Evolutionary conservation across 352 stramenopile species (phyloP), one percentile per base, ranked within the genome.

Genomic region (Globisporangium carolinianum): DNA sequence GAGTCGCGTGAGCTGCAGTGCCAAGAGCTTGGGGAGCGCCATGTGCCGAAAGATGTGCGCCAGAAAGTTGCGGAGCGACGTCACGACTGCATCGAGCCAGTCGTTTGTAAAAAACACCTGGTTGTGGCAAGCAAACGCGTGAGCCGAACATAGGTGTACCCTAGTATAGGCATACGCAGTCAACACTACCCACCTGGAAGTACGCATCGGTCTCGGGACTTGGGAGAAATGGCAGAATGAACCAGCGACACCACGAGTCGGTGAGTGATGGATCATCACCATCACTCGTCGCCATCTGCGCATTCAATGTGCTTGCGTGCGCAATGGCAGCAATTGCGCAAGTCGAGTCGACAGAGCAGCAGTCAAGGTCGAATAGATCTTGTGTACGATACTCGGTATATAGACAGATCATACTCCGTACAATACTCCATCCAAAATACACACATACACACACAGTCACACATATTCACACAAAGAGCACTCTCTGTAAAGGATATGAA

Each of bases 1-100:
- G 7, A 91, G 61, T 18, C 76, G 67, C 42, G 73, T 76, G 18
- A 91, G 69, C 45, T 93, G 83, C 51, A 91, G 83, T 9, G 83
- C 81, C 18, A 93, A 57, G 24, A 93, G 70, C 63, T 89, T 93
- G 0, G 83, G 83, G 18, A 93, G 69, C 10, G 83, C 72, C 14
- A 93, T 58, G 52, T 74, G 87, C 6, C 75, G 69, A 37, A 93
- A 93, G 14, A 93, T 76, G n/a, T 88, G 63, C 60, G 75, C 76
- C 49, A 93, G 36, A 42, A 93, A 91, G 57, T 93, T 93, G 38
- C 83, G 80, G 46, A 93, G 80, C 17, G 80, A 88, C 47, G 78
- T 77, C 38, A 89, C 67, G 45, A 91, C 86, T 0, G 72, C 67
- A 36, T 89, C 80, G 17, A 90, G 62, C 83, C 83, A 93, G 24